phyloP scores from a whole-genome alignment of 306 rosid genomes.

The Oxytropis ochrocephala region DNA sequence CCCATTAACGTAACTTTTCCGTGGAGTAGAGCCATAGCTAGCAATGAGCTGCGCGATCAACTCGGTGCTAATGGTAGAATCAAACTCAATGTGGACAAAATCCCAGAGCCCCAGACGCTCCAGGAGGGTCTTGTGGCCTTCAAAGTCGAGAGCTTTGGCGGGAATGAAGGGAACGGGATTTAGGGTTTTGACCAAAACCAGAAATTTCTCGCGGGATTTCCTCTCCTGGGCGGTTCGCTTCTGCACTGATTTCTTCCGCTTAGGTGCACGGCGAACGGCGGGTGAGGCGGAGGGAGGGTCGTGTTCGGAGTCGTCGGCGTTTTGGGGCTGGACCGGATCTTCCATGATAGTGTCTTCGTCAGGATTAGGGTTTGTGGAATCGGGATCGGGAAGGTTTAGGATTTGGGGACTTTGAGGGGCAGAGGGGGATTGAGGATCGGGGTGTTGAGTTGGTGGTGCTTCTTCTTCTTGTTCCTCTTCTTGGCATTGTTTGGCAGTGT shows the following conservation, averaged over 20 bases:
- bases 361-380: slow-evolving; percentile 1
- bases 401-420: slow-evolving; percentile 27
- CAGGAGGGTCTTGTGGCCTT: slow-evolving; percentile 49
- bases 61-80: slow-evolving; percentile 42
- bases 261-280: slow-evolving; percentile 32
- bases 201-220: slow-evolving; percentile 45
- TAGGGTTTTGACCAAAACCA: slow-evolving; percentile 42
- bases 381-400: background rate
- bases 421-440: slow-evolving; percentile 28
- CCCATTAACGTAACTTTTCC: slow-evolving; percentile 52
- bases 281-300: background rate
- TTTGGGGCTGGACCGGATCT: background rate
- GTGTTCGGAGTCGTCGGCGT: slow-evolving; percentile 26
- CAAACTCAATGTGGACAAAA: slow-evolving; percentile 65
- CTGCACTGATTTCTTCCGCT: slow-evolving; percentile 24
- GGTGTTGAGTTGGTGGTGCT: background rate
- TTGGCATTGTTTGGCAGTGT: background rate
- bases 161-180: slow-evolving; percentile 74
- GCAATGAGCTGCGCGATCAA: slow-evolving; percentile 62
- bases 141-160: slow-evolving; percentile 43
- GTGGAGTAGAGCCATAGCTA: slow-evolving; percentile 13
- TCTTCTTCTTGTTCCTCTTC: background rate
- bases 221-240: slow-evolving; percentile 35
- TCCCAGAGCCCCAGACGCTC: slow-evolving; percentile 77
- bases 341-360: background rate